These are phyloP conservation scores for Botrytis sinoallii DNA, from an alignment of 2,329 filamentous ascomycete species.

Conservation along the genomic window DNA sequence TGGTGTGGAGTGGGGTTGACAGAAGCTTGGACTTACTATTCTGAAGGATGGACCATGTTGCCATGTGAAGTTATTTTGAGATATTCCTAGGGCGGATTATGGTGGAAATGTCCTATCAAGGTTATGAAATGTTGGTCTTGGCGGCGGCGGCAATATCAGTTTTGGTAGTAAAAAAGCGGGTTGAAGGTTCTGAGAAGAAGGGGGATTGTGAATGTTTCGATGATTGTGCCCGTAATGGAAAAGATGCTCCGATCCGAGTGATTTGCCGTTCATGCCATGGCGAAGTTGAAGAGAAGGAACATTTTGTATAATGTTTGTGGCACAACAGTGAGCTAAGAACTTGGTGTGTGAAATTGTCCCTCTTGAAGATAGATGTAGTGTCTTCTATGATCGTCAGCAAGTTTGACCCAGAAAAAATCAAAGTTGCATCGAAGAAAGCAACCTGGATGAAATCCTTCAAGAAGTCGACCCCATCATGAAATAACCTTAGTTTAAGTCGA, in stretches of 20 bases:
- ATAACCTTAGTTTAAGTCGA: not conserved
- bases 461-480: not conserved
- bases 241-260: not conserved
- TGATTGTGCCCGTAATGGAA: not conserved
- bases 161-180: not conserved
- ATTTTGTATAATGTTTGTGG: not conserved
- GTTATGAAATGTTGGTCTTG: not conserved
- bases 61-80: conserved; percentile 12
- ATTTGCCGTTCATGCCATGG: not conserved
- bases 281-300: not conserved
- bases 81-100: not conserved
- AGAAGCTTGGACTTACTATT: conserved; percentile 8
- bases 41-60: conserved; percentile 8
- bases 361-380: not conserved
- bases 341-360: not conserved
- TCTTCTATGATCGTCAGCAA: not conserved
- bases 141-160: not conserved
- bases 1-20: not conserved
- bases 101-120: not conserved
- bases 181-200: not conserved
- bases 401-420: too few relatives aligned
- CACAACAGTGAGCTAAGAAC: not conserved
- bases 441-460: not conserved
- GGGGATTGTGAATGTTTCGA: not conserved
- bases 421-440: not conserved